A percentile compares a stretch with the other conserved stretches of the same genome.
Evolutionary conservation across 306 rosid species (phyloP).

Genomic region (Lotus japonicus): DNA sequence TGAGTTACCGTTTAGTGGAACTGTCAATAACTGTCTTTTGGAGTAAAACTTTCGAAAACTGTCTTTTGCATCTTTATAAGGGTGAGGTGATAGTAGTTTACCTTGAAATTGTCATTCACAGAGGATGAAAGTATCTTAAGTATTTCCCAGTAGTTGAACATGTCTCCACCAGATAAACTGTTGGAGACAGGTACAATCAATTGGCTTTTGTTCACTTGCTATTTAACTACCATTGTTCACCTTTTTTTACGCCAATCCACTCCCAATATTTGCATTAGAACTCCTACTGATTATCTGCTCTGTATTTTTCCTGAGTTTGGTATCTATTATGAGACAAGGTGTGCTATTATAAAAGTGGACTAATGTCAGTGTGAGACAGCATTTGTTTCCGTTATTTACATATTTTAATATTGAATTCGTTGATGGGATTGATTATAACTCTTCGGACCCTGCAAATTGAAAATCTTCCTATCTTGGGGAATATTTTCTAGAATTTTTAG

Average conservation of each 20-base stretch:
- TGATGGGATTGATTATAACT: not conserved
- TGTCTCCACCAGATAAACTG: constrained; percentile 4
- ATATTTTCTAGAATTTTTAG: too few species aligned
- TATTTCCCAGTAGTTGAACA: not conserved
- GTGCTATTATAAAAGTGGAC: not conserved
- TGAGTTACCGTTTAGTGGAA: not conserved
- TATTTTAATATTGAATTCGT: not conserved
- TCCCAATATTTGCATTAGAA: not conserved
- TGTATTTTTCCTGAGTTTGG: not conserved
- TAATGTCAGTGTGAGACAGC: not conserved
- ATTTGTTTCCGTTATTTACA: not conserved
- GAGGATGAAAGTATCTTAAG: not conserved
- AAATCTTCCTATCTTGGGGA: not conserved
- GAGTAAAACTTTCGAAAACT: too few species aligned
- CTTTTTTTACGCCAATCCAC: not conserved
- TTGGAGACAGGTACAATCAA: not conserved
- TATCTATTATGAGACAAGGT: not conserved
- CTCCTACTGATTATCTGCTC: not conserved
- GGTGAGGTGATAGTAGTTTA: not conserved
- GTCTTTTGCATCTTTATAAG: not conserved
- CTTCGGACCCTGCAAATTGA: not conserved
- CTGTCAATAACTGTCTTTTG: not conserved
- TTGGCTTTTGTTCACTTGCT: not conserved
- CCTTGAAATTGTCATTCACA: not conserved
- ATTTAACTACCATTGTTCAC: not conserved